phyloP scores from a whole-genome alignment of 768 basidiomycete species.

The Panellus pusillus region DNA sequence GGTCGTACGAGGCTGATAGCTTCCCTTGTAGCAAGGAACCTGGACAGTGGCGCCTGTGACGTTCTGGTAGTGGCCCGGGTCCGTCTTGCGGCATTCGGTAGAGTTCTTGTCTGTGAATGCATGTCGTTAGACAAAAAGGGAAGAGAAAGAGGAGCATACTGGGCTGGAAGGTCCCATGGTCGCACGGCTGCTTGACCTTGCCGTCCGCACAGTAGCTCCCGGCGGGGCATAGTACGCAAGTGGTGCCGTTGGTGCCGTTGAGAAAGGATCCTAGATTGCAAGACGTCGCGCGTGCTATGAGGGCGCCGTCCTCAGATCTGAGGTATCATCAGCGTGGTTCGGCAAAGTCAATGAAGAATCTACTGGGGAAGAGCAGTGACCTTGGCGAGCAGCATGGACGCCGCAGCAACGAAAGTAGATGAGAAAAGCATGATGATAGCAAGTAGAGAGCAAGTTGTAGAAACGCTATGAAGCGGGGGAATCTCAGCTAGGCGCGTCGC shows the following conservation, averaged over 20 bases:
- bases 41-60: background rate
- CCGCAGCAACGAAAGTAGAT: background rate
- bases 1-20: conserved; percentile 7
- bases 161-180: conserved; percentile 7
- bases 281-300: background rate
- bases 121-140: background rate
- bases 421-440: conserved; percentile 5
- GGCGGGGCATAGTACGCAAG: background rate
- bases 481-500: background rate
- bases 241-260: background rate
- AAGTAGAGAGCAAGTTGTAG: background rate
- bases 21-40: background rate
- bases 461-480: too few species aligned
- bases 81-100: background rate
- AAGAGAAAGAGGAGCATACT: background rate
- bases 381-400: background rate
- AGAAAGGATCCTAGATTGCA: background rate
- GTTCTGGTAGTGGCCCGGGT: background rate
- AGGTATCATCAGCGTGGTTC: background rate
- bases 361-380: conserved; percentile 12
- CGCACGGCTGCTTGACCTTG: background rate
- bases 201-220: background rate
- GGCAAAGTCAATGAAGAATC: background rate
- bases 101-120: background rate
- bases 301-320: conserved; percentile 1